A percentile compares a stretch with the other conserved stretches of the same genome.
phyloP scores from a whole-genome alignment of 2,329 filamentous ascomycete genomes.

The Exophiala calicioides region DNA sequence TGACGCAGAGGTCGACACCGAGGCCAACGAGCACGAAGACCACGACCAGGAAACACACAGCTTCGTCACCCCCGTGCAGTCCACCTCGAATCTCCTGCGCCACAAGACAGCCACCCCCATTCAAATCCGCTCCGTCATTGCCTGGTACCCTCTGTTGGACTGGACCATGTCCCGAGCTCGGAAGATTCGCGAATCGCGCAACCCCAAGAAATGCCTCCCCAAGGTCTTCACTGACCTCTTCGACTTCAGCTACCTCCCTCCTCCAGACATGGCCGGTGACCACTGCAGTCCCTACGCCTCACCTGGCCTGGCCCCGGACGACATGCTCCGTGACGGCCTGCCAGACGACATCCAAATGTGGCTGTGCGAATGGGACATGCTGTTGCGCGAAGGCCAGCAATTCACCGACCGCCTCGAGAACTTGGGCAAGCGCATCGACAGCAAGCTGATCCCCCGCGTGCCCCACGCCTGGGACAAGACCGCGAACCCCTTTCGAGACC shows the following conservation, averaged over 20 bases:
- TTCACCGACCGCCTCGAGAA: constrained; percentile 45
- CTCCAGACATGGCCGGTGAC: constrained; percentile 45
- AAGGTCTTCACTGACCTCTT: constrained; percentile 52
- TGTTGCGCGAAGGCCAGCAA: constrained; percentile 58
- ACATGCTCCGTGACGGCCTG: constrained; percentile 54
- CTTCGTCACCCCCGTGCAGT: constrained; percentile 20
- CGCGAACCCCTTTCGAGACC: constrained; percentile 50
- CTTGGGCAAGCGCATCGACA: constrained; percentile 47
- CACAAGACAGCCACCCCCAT: constrained; percentile 42
- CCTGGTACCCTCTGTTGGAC: constrained; percentile 65
- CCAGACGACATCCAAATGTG: constrained; percentile 63
- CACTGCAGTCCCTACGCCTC: constrained; percentile 61
- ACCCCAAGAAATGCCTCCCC: constrained; percentile 53
- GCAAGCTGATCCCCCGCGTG: constrained; percentile 49
- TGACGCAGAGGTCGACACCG: constrained; percentile 15
- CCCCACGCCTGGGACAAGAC: constrained; percentile 53
- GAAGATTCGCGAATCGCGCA: constrained; percentile 56
- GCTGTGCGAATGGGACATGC: constrained; percentile 68
- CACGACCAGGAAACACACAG: constrained; percentile 13
- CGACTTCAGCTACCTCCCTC: constrained; percentile 49
- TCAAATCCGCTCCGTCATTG: constrained; percentile 57
- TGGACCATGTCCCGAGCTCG: constrained; percentile 62
- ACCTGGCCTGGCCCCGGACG: constrained; percentile 57
- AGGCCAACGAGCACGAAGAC: constrained; percentile 18
- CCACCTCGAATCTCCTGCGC: constrained; percentile 19